Percentiles rank a stretch among this genome's conserved stretches.
Evolutionary conservation across 1,284 basidiomycete genomes (phyloP).

Genomic region (Rhodotorula glutinis): DNA sequence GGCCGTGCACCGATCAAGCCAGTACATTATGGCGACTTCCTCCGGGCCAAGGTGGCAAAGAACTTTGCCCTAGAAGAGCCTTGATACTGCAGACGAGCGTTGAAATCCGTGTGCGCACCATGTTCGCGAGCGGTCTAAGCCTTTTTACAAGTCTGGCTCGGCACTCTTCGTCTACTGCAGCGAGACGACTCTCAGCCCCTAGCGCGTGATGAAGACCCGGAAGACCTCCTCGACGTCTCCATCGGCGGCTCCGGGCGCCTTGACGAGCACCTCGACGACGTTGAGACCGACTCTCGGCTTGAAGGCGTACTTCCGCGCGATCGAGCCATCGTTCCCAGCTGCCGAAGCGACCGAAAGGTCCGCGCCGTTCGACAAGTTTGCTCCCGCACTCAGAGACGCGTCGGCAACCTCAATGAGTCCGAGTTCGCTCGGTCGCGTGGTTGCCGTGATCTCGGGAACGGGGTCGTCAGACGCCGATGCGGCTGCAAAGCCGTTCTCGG

Average conservation of each 20-base stretch:
- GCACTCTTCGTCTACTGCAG: too few relatives aligned
- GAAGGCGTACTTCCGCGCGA: slow-evolving; percentile 3
- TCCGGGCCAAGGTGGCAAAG: slow-evolving; percentile 62
- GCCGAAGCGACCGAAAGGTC: background rate
- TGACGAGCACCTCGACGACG: slow-evolving; percentile 17
- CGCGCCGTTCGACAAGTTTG: background rate
- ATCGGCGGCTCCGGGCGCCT: background rate
- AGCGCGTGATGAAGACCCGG: slow-evolving; percentile 15
- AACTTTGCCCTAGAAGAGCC: background rate
- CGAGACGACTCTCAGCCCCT: too few relatives aligned
- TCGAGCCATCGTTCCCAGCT: background rate
- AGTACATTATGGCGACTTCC: slow-evolving; percentile 69
- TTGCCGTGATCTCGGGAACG: background rate
- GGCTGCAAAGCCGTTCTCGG: background rate
- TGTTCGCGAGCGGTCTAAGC: too few relatives aligned
- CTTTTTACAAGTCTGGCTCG: too few relatives aligned
- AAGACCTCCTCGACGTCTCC: slow-evolving; percentile 16
- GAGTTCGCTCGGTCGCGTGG: background rate
- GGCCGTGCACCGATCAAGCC: slow-evolving; percentile 47
- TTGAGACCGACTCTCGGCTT: slow-evolving; percentile 9
- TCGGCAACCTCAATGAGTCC: background rate
- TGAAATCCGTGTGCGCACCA: too few relatives aligned
- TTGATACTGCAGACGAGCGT: background rate
- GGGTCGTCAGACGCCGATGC: background rate
- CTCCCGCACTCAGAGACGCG: background rate